Percentiles rank a stretch among this genome's conserved stretches.
Evolutionary conservation across 108 stramenopile species (phyloP).

Genomic region (Cylindrotheca fusiformis): DNA sequence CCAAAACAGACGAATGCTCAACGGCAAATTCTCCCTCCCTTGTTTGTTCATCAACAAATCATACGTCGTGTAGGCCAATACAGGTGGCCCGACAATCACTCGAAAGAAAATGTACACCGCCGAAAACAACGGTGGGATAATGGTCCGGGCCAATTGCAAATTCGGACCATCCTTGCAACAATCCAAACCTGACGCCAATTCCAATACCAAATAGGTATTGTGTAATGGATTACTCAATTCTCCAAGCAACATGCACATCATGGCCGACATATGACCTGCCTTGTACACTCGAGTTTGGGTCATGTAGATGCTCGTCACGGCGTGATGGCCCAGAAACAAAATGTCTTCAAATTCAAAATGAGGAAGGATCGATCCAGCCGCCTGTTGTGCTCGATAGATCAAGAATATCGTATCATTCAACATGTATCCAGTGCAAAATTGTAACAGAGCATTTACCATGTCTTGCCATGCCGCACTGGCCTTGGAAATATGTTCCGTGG

Average conservation of each 20-base stretch:
- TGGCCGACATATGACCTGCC: slow-evolving; percentile 64
- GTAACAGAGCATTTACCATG: slow-evolving; percentile 43
- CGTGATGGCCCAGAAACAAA: slow-evolving; percentile 58
- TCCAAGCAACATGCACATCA: slow-evolving; percentile 64
- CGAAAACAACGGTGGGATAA: slow-evolving; percentile 38
- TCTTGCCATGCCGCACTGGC: slow-evolving; percentile 55
- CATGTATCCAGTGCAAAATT: slow-evolving; percentile 80
- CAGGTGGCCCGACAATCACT: slow-evolving; percentile 35
- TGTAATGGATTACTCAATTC: slow-evolving; percentile 65
- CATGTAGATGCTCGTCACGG: slow-evolving; percentile 61
- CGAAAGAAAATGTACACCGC: slow-evolving; percentile 42
- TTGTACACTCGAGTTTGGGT: slow-evolving; percentile 33
- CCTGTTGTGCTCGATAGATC: slow-evolving; percentile 1
- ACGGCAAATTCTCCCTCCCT: slow-evolving; percentile 43
- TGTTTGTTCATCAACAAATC: slow-evolving; percentile 35
- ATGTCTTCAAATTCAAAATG: slow-evolving; percentile 19
- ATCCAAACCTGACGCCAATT: slow-evolving; percentile 39
- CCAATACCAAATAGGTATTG: slow-evolving; percentile 37
- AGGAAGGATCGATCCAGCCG: slow-evolving; percentile 1
- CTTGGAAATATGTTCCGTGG: slow-evolving; percentile 25
- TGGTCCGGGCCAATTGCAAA: slow-evolving; percentile 18
- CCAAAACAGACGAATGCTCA: slow-evolving; percentile 44
- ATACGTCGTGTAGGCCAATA: slow-evolving; percentile 44
- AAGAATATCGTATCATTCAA: slow-evolving; percentile 50
- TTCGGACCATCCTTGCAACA: slow-evolving; percentile 38